phyloP scores from a whole-genome alignment of 106 monocot genomes.

The Allium cepa region DNA sequence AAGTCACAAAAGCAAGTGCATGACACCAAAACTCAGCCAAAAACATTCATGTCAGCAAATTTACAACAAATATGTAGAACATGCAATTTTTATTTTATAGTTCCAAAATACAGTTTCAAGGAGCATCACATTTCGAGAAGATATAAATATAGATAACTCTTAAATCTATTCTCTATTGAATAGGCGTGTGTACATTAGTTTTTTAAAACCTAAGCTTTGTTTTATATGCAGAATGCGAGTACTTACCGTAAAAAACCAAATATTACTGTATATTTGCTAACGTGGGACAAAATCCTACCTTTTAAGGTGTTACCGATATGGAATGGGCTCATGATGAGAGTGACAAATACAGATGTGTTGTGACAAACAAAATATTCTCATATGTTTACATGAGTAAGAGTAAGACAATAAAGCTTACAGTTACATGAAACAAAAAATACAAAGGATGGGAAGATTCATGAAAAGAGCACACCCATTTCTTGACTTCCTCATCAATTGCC shows the following conservation, averaged over 20 bases:
- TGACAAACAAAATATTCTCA: too few relatives aligned
- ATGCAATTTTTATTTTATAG: too few relatives aligned
- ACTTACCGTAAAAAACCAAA: background rate
- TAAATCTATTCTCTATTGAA: too few relatives aligned
- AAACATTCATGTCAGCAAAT: too few relatives aligned
- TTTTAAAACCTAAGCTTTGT: background rate
- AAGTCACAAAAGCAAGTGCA: background rate
- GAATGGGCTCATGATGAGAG: background rate
- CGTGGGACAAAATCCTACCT: background rate
- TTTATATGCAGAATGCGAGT: background rate
- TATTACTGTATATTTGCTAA: background rate
- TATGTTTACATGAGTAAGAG: too few relatives aligned
- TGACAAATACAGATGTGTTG: too few relatives aligned
- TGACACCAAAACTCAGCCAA: background rate
- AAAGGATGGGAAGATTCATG: background rate
- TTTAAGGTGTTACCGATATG: background rate
- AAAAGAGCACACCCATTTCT: background rate
- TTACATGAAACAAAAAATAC: too few relatives aligned
- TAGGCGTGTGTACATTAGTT: background rate
- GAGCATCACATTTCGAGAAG: too few relatives aligned
- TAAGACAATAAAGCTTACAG: too few relatives aligned
- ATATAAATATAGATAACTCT: too few relatives aligned
- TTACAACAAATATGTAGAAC: too few relatives aligned
- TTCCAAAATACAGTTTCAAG: too few relatives aligned
- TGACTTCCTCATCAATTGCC: slow-evolving; percentile 11